Percentiles rank a stretch among this genome's conserved stretches.
phyloP scores from a whole-genome alignment of 2,329 filamentous ascomycete species.

The Verticillium nonalfalfae region DNA sequence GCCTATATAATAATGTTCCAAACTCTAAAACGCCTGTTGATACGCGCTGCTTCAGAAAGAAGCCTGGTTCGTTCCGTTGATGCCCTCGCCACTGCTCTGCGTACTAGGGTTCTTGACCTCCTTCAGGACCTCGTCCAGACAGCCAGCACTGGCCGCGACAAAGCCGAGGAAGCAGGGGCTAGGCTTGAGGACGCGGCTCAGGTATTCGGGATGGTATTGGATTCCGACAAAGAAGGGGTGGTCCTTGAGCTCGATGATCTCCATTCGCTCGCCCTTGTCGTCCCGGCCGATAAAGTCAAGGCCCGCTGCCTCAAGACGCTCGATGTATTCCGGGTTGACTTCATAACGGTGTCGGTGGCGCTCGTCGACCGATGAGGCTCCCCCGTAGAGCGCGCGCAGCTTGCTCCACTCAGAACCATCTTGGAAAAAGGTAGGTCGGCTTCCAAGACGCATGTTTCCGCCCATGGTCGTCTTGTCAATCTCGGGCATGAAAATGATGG shows the following conservation, averaged over 20 bases:
- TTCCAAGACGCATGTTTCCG: conserved; percentile 81
- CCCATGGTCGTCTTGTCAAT: conserved; percentile 46
- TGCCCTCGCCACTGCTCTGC: background rate
- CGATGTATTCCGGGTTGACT: conserved; percentile 75
- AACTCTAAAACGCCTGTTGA: background rate
- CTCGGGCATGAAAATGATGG: conserved; percentile 92
- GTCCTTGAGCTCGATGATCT: conserved; percentile 74
- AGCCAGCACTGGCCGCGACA: conserved; percentile 68
- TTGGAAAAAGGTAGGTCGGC: conserved; percentile 70
- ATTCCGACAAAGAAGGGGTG: conserved; percentile 78
- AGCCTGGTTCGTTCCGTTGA: background rate
- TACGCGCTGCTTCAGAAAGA: background rate
- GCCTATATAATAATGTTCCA: background rate
- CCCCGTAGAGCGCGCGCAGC: conserved; percentile 68
- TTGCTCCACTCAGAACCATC: conserved; percentile 69
- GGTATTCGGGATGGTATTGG: conserved; percentile 86
- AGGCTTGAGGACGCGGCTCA: conserved; percentile 67
- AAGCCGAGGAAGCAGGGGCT: conserved; percentile 77
- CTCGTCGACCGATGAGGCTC: conserved; percentile 52
- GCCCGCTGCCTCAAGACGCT: conserved; percentile 60
- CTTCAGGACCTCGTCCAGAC: conserved; percentile 41
- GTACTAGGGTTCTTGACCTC: background rate
- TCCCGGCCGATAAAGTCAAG: conserved; percentile 76
- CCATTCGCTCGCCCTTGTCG: conserved; percentile 71
- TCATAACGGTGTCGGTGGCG: conserved; percentile 87